A percentile compares a stretch with the other conserved stretches of the same genome.
Conservation (phyloP, 129 eudicot genomes). For the Flaveria trinervia region DNA sequence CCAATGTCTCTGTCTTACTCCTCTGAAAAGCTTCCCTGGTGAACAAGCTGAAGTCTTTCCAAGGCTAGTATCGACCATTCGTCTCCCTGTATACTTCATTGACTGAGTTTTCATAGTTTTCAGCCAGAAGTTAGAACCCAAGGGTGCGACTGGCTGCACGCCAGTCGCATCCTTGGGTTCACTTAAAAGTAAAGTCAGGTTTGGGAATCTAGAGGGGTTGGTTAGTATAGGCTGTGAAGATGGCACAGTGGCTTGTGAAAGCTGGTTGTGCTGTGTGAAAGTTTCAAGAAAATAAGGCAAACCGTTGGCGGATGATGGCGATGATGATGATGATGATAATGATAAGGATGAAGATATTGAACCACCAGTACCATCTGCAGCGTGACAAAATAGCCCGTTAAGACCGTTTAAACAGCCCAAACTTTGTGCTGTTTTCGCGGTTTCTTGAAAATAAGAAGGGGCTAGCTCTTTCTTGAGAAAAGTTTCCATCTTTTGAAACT, state of each 20-base stretch:
- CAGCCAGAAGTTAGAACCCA: conserved; percentile 50
- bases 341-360: conserved; percentile 29
- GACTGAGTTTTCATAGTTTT: conserved; percentile 67
- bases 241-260: conserved; percentile 27
- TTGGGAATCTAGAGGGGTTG: conserved; percentile 34
- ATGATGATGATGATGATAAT: background rate
- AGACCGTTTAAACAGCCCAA: conserved; percentile 37
- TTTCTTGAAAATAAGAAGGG: conserved; percentile 37
- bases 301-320: conserved; percentile 15
- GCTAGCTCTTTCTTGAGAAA: conserved; percentile 39
- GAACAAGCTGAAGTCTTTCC: conserved; percentile 36
- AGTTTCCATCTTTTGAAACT: conserved; percentile 50
- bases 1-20: conserved; percentile 95
- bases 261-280: conserved; percentile 29
- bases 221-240: conserved; percentile 22
- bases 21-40: conserved; percentile 54
- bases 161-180: conserved; percentile 30
- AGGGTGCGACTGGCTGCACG: conserved; percentile 26
- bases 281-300: conserved; percentile 65
- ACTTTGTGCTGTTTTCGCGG: conserved; percentile 23
- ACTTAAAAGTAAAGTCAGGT: conserved; percentile 39
- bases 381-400: conserved; percentile 15
- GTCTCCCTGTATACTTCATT: conserved; percentile 56
- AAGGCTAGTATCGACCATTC: conserved; percentile 26
- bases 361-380: background rate